A percentile compares a stretch with the other conserved stretches of the same genome.
Conservation (phyloP, 192 early-diverging fungal species). For the Diversispora eburnea region DNA sequence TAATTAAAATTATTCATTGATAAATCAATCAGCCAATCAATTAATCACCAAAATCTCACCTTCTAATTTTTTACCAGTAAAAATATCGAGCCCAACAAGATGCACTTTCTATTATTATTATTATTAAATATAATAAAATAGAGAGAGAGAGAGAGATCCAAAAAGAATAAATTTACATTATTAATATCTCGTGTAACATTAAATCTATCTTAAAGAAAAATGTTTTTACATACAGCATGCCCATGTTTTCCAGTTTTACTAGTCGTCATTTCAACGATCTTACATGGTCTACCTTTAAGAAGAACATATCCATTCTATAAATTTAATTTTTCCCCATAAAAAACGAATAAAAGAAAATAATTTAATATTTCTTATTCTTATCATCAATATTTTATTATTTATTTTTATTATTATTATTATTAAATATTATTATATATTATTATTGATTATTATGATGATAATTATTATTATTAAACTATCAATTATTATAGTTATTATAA, state of each 20-base stretch:
- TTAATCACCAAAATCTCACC: conserved; percentile 1
- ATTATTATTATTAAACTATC: too few species aligned
- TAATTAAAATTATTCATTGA: background rate
- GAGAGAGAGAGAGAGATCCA: background rate
- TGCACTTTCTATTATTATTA: conserved; percentile 87
- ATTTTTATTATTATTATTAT: too few species aligned
- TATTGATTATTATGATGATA: too few species aligned
- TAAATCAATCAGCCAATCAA: background rate
- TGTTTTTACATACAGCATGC: conserved; percentile 61
- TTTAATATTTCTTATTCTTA: too few species aligned
- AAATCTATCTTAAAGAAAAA: background rate
- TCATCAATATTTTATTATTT: too few species aligned
- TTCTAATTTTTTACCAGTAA: conserved; percentile 97
- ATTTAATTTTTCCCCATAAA: background rate
- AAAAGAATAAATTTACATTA: background rate
- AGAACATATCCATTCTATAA: conserved; percentile 86
- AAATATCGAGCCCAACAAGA: conserved; percentile 92
- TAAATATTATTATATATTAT: too few species aligned
- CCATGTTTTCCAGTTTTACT: conserved; percentile 99
- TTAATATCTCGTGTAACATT: background rate
- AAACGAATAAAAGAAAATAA: background rate
- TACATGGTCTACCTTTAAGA: conserved; percentile 99
- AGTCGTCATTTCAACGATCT: conserved; percentile 99
- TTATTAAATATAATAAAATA: too few species aligned
- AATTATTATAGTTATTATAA: too few species aligned